These are phyloP conservation scores for Aspergillus wentii DNA, from an alignment of 495 filamentous ascomycete genomes.

Conservation along the genomic window DNA sequence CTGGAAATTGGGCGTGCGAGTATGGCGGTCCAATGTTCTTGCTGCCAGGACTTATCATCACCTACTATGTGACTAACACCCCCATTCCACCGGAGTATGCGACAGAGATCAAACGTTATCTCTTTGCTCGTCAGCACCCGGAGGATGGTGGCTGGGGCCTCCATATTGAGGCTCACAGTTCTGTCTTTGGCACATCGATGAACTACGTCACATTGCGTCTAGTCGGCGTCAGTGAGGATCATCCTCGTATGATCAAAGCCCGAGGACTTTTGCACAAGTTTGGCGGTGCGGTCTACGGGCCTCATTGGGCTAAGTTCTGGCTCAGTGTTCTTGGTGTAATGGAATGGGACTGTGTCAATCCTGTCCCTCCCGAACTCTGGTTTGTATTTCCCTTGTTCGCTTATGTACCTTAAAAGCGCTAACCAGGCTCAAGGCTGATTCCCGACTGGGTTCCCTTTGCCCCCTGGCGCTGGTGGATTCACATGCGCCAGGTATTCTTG, in stretches of 20 bases:
- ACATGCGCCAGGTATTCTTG: slow-evolving; percentile 88
- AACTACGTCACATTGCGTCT: slow-evolving; percentile 85
- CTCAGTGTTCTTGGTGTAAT: slow-evolving; percentile 76
- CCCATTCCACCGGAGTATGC: slow-evolving; percentile 75
- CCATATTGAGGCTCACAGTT: slow-evolving; percentile 92
- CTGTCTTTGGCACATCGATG: slow-evolving; percentile 82
- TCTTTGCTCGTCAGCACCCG: slow-evolving; percentile 80
- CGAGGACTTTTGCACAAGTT: slow-evolving; percentile 76
- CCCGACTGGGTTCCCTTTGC: slow-evolving; percentile 94
- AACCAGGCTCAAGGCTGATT: slow-evolving; percentile 52
- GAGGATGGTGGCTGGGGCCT: slow-evolving; percentile 95
- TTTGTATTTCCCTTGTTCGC: slow-evolving; percentile 13
- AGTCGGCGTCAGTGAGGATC: slow-evolving; percentile 83
- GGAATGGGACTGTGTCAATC: slow-evolving; percentile 90
- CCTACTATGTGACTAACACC: slow-evolving; percentile 89
- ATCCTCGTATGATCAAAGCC: slow-evolving; percentile 82
- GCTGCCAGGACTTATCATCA: slow-evolving; percentile 75
- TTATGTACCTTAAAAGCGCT: neutral
- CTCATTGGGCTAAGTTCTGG: slow-evolving; percentile 97
- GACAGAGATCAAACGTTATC: slow-evolving; percentile 89
- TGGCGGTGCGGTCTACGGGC: slow-evolving; percentile 77
- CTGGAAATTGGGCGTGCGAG: slow-evolving; percentile 94
- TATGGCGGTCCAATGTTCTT: slow-evolving; percentile 92
- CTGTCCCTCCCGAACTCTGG: slow-evolving; percentile 90
- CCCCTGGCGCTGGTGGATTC: slow-evolving; percentile 98